phyloP scores from a whole-genome alignment of 768 basidiomycete genomes.

The Cystobasidium onofrii region DNA sequence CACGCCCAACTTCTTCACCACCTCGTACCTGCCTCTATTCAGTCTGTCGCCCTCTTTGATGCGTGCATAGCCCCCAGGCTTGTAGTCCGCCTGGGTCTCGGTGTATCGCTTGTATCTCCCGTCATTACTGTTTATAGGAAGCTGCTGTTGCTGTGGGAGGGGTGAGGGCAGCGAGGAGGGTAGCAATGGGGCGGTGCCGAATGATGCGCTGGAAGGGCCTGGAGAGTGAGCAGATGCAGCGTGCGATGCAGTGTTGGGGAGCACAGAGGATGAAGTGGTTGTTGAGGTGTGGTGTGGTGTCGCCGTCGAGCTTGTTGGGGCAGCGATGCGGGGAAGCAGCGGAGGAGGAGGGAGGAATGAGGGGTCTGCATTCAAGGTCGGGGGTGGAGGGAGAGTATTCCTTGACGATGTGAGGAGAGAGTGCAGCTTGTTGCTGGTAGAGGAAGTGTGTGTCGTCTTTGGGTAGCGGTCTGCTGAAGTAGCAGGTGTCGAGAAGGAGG shows the following conservation, averaged over 20 bases:
- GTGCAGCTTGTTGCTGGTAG: background rate
- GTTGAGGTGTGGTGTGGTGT: too few relatives aligned
- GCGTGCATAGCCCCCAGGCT: conserved; percentile 6
- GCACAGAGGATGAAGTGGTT: too few relatives aligned
- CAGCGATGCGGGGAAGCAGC: background rate
- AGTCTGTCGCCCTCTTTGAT: conserved; percentile 12
- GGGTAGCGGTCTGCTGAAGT: background rate
- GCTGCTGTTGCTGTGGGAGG: background rate
- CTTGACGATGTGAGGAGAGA: background rate
- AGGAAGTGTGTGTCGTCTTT: background rate
- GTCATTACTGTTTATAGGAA: background rate
- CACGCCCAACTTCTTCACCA: conserved; percentile 9
- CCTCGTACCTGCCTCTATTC: conserved; percentile 15
- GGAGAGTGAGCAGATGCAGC: too few relatives aligned
- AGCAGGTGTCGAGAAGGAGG: too few relatives aligned
- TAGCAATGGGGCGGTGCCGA: too few relatives aligned
- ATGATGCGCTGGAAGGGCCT: too few relatives aligned
- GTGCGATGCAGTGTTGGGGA: too few relatives aligned
- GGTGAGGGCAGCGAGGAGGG: background rate
- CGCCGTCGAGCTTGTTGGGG: background rate
- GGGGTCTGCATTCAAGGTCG: background rate
- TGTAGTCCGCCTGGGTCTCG: conserved; percentile 15
- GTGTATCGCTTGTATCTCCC: background rate
- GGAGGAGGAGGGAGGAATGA: background rate
- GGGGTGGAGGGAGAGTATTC: background rate